Evolutionary conservation across 176 grass and related monocot genomes (phyloP).

Genomic region (Zoysia japonica): DNA sequence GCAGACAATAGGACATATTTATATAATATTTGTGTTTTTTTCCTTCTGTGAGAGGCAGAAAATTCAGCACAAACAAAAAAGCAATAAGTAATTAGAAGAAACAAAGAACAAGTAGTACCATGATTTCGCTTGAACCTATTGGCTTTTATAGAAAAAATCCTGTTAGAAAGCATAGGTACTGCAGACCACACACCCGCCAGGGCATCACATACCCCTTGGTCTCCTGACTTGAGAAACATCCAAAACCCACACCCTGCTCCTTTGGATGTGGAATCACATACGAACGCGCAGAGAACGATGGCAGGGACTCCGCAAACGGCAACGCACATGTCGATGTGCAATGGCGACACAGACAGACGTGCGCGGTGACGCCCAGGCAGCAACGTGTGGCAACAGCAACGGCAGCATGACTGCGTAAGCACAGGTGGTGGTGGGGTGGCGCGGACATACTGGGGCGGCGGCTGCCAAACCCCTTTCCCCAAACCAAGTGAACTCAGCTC

Average conservation of each 20-base stretch:
- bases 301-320: too few relatives aligned
- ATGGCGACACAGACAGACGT: too few relatives aligned
- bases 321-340: too few relatives aligned
- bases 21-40: not conserved
- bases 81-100: too few relatives aligned
- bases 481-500: too few relatives aligned
- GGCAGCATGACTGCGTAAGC: not conserved
- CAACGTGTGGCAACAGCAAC: not conserved
- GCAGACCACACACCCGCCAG: not conserved
- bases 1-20: not conserved
- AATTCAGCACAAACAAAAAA: not conserved
- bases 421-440: not conserved
- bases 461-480: not conserved
- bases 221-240: slow-evolving; percentile 2
- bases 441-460: not conserved
- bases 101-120: too few relatives aligned
- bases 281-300: not conserved
- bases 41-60: not conserved
- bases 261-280: not conserved
- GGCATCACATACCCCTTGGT: slow-evolving; percentile 1
- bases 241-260: not conserved
- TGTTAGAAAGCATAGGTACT: too few relatives aligned
- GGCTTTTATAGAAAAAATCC: too few relatives aligned
- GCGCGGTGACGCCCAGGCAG: not conserved
- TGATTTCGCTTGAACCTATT: too few relatives aligned